Evolutionary conservation across 306 rosid genomes (phyloP), one percentile per base, ranked within the genome.

Genomic region (Astragalus glycyphyllos): DNA sequence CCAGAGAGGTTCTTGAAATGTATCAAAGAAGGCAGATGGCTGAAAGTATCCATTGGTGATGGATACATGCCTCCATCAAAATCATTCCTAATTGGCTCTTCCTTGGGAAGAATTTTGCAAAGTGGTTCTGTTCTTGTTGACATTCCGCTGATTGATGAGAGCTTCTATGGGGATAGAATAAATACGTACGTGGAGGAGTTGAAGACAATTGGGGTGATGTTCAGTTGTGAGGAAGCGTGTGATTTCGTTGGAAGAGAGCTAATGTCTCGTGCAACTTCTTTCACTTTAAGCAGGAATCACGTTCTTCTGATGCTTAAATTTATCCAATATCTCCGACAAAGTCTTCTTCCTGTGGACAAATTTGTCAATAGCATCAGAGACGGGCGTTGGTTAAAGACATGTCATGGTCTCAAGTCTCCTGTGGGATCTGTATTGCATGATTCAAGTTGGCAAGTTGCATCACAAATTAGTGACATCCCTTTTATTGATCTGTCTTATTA

Each of bases 1-100:
- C 86, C 92, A 0, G 41, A 7, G 58, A 83, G 68, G 59, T 88
- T 92, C 45, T 65, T 86, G 79, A 47, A 50, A 4, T 74, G 80
- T 79, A 77, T 89, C 65, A 82, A 73, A 81, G 87, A 83, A 37
- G 95, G 98, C 4, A 56, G 80, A 49, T 89, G 96, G 92, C 82
- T 92, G 32, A 84, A 70, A 64, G 81, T 79, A 51, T 84, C 88
- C 4, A 57, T 63, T 69, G 75, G 54, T 65, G 75, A 48, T 65
- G 95, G 87, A 53, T 75, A 55, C 51, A 80, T 80, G 55, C 83
- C 95, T 34, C 98, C 96, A 34, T 77, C 88, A 0, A 77, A 79
- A 69, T 86, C 92, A 37, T 89, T 92, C 72, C 48, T 89, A 11
- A 75, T 81, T 58, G 12, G 74, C 67, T 77, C 90, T 5, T 72